A percentile compares a stretch with the other conserved stretches of the same genome.
These are phyloP conservation scores for Cylindrotheca closterium DNA, from an alignment of 108 stramenopile species.

Conservation along the genomic window DNA sequence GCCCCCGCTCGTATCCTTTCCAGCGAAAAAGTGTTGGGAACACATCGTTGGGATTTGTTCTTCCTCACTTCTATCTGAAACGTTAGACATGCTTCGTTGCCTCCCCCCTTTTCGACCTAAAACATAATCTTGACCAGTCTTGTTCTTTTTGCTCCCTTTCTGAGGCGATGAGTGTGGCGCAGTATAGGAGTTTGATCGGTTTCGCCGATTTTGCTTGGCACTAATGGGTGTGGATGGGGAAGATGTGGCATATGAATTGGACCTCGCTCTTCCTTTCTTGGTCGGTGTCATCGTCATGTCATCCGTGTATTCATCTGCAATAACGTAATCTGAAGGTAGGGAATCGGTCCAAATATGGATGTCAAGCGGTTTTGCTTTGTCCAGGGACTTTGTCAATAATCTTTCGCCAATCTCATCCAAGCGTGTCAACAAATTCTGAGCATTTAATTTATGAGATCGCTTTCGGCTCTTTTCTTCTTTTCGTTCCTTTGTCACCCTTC, in stretches of 20 bases:
- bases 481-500: conserved; percentile 33
- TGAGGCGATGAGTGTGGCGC: not conserved
- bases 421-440: conserved; percentile 30
- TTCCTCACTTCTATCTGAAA: conserved; percentile 7
- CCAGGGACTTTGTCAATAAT: not conserved
- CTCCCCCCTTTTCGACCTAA: not conserved
- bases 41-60: conserved; percentile 7
- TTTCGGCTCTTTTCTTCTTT: conserved; percentile 29
- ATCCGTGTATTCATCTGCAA: conserved; percentile 8
- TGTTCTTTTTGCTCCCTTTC: not conserved
- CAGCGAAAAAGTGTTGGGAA: conserved; percentile 23
- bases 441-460: conserved; percentile 25
- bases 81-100: conserved; percentile 8
- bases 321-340: conserved; percentile 11
- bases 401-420: conserved; percentile 20
- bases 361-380: not conserved
- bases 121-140: not conserved
- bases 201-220: conserved; percentile 10
- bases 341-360: conserved; percentile 39
- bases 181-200: conserved; percentile 14
- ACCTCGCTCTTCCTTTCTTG: conserved; percentile 9
- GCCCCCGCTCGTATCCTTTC: not conserved
- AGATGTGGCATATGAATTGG: conserved; percentile 13
- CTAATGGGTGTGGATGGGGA: not conserved
- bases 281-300: conserved; percentile 14